These are phyloP conservation scores for Hirsutella minnesotensis DNA, from an alignment of 2,329 filamentous ascomycete species.

Conservation along the genomic window DNA sequence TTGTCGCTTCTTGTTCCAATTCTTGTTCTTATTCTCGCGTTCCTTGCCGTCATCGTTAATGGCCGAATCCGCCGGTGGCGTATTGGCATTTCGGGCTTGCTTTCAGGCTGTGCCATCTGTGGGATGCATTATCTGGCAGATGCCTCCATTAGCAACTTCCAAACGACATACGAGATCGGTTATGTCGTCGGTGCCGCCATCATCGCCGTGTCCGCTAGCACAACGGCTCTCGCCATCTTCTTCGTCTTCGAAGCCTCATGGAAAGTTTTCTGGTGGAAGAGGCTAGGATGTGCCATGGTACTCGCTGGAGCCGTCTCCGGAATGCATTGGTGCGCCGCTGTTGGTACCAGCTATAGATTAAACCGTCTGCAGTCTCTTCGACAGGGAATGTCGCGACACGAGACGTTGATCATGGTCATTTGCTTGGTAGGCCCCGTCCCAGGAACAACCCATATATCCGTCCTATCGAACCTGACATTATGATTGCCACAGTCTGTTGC, in stretches of 20 bases:
- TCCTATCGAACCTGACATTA: no score
- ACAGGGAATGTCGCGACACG: conserved; percentile 6
- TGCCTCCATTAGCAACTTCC: conserved; percentile 66
- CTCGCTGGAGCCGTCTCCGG: conserved; percentile 67
- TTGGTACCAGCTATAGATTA: conserved; percentile 56
- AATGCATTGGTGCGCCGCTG: conserved; percentile 74
- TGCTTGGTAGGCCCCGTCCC: conserved; percentile 42
- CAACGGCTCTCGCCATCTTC: conserved; percentile 58
- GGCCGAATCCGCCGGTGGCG: conserved; percentile 44
- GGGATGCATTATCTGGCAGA: conserved; percentile 82
- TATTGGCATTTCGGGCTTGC: conserved; percentile 47
- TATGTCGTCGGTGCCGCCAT: conserved; percentile 56
- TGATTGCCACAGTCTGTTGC: conserved; percentile 50
- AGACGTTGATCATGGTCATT: conserved; percentile 49
- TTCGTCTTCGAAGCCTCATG: conserved; percentile 65
- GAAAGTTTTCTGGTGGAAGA: conserved; percentile 68
- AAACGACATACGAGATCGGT: conserved; percentile 42
- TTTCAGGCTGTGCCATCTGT: conserved; percentile 65
- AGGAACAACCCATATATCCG: no score
- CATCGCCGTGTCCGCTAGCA: conserved; percentile 61
- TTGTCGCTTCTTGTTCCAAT: conserved; percentile 71
- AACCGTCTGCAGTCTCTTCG: conserved; percentile 22
- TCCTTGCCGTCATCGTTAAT: conserved; percentile 53
- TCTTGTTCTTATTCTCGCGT: conserved; percentile 59
- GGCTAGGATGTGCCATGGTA: conserved; percentile 51